Evolutionary conservation across 2,329 filamentous ascomycete species (phyloP).

Genomic region (Fusarium paranaense): DNA sequence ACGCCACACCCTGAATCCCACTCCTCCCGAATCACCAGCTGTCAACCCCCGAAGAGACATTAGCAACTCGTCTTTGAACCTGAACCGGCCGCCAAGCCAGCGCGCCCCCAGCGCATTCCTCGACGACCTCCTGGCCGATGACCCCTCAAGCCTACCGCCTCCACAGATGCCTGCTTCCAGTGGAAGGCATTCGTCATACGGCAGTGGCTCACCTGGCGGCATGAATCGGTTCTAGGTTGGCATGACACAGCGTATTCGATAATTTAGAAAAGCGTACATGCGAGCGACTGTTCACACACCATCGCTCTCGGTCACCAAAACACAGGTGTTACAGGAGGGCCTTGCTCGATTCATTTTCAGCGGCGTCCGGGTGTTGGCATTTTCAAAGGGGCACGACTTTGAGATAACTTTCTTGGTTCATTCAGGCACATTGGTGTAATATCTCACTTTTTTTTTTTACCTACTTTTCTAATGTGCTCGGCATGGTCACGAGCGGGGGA

Average conservation of each 20-base stretch:
- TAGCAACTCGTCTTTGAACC: conserved; percentile 75
- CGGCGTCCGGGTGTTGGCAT: conserved; percentile 41
- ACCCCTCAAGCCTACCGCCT: conserved; percentile 65
- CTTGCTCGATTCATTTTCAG: conserved; percentile 33
- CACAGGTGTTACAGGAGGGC: conserved; percentile 15
- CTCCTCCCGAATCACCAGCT: conserved; percentile 74
- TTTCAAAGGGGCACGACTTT: conserved; percentile 31
- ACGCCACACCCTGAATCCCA: conserved; percentile 60
- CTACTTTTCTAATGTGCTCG: conserved; percentile 35
- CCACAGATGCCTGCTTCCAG: conserved; percentile 50
- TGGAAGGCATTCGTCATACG: conserved; percentile 39
- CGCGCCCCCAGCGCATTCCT: conserved; percentile 89
- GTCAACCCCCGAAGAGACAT: conserved; percentile 62
- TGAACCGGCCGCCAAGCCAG: conserved; percentile 70
- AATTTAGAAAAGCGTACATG: conserved; percentile 20
- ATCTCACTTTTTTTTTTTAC: conserved; percentile 8
- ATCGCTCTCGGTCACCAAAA: conserved; percentile 27
- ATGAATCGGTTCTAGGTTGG: conserved; percentile 43
- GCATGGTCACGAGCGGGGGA: conserved; percentile 13
- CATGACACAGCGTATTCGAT: conserved; percentile 7
- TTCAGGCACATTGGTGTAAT: conserved; percentile 28
- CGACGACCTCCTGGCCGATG: conserved; percentile 88
- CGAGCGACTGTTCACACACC: conserved; percentile 19
- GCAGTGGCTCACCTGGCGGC: conserved; percentile 32
- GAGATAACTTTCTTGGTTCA: conserved; percentile 26